Base-by-base conservation (phyloP, 2,329 filamentous ascomycete genomes). In the Neofusicoccum laricinum region DNA sequence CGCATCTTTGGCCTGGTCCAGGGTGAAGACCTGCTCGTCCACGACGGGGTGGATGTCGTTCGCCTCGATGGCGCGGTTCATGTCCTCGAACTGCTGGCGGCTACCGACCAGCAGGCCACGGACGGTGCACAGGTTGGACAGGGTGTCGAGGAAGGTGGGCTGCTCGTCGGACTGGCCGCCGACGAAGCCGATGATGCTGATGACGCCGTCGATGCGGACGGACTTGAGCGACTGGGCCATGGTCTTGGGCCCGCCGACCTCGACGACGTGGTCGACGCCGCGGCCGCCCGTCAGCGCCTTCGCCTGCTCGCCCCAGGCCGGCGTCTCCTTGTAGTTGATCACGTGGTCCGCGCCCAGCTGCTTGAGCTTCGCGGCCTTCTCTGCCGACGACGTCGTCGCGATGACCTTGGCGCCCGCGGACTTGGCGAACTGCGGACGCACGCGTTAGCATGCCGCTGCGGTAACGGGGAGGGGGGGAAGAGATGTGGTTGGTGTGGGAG, bases 241-340 rank as follows among this genome's bases (percentile, higher is more conserved):
- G 0, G 87, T 90, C n/a, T 79, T 81, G 0, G 85, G 79, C 0
- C 88, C 88, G 12, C 86, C 88, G n/a, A 90, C 84, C 69, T 91
- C 89, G 43, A 90, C 70, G 43, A 91, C 77, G 66, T 88, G 80
- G 69, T 90, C 83, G 7, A 89, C 84, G 12, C 89, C 89, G 1
- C 69, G 70, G 15, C 82, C 82, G 0, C 77, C 73, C 0, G 84
- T 85, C 4, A 86, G 72, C 57, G 75, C 77, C 67, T 81, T 80
- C 0, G 83, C 85, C 5, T 78, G 78, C 71, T 82, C 78, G 43
- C 85, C 85, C 85, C 85, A 87, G 68, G 82, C 79, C 0, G 75
- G 65, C 43, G 81, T 80, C 40, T 81, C 77, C 61, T 77, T 77
- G 76, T 88, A 87, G 77, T 87, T 86, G 71, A 87, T 78, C 58